Base-by-base conservation (phyloP, 169 alveolate genomes). In the Plasmodium gonderi region DNA sequence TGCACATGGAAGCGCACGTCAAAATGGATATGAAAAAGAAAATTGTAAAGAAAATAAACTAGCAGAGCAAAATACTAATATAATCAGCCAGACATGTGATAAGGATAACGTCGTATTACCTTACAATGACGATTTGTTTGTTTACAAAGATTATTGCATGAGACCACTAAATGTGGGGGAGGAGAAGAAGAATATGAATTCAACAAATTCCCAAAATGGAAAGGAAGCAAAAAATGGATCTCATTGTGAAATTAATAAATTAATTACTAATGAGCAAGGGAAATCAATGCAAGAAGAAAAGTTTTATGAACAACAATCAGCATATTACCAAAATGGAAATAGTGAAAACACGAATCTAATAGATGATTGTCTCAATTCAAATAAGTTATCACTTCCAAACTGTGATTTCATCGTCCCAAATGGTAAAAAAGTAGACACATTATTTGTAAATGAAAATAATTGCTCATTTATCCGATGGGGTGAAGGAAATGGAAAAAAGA, bases 141-240 rank as follows among this genome's bases (percentile, higher is more conserved):
- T 20, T 20, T 60, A 60, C 26, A 17, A 60, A 6, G 26, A 60
- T 4, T 60, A 6, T n/a, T 60, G 72, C 26, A 23, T 36, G 72
- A 60, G 3, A 23, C 38, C 26, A 23, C 72, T 51, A 51, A 23
- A 79, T 79, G 77, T 36, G 38, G 65, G 26, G 45, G 90, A 79
- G 23, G 54, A n/a, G 36, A 12, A 26, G 3, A 33, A 23, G 1
- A 47, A 67, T n/a, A n/a, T n/a, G 31, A 67, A 29, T 11, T 26
- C 38, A 64, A 26, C 17, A 23, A 49, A 36, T 31, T 8, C 11
- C 29, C 47, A 23, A 44, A 12, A 26, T 45, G 47, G 65, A 12
- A 42, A 33, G 31, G 69, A 40, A 14, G 65, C 26, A 26, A 9
- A 11, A 26, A 45, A 79, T 79, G n/a, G 23, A 17, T 0, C 60